Evolutionary conservation across 805 yeast genomes (phyloP), one percentile per base, ranked within the genome.

Genomic region (Hanseniaspora vineae): DNA sequence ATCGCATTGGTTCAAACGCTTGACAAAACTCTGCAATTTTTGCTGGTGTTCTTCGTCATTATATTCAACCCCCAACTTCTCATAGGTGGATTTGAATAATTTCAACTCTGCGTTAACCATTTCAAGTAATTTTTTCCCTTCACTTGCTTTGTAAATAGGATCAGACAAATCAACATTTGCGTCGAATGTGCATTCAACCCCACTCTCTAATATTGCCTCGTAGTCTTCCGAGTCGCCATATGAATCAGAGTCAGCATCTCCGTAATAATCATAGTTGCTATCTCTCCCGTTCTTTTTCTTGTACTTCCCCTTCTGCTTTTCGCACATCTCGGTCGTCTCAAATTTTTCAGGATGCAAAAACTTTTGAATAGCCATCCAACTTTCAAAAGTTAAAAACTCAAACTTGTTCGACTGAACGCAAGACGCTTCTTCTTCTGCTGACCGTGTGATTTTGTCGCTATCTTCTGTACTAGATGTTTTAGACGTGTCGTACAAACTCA

Each of bases 41-140:
- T 51, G 49, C 14, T 58, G 51, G 8, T 59, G 61, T 2, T 55
- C 54, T 11, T 54, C 55, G 11, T 55, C 60, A 2, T 53, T 53
- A 2, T 53, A 58, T 3, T 52, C 58, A 17, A 37, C 11, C 17
- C 17, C 19, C 5, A 37, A 15, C 12, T n/a, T n/a, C 19, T 37
- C 19, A 15, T 37, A 37, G 6, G 19, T 5, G 2, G n/a, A 10
- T 37, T 37, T 18, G 12, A 37, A 37, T 9, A 9, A 4, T 14
- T 5, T 17, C 19, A 15, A 37, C 12, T 15, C 40, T 3, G n/a
- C 19, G 3, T 37, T 10, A 4, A 37, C n/a, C 17, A n/a, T 14
- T n/a, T 14, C 6, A 37, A 37, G 12, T 6, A n/a, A n/a, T 37
- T 37, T 37, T 17, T 37, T 37, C 17, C 6, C 19, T n/a, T 10